phyloP scores from a whole-genome alignment of 2,329 filamentous ascomycete species.

The Fusarium algeriense region DNA sequence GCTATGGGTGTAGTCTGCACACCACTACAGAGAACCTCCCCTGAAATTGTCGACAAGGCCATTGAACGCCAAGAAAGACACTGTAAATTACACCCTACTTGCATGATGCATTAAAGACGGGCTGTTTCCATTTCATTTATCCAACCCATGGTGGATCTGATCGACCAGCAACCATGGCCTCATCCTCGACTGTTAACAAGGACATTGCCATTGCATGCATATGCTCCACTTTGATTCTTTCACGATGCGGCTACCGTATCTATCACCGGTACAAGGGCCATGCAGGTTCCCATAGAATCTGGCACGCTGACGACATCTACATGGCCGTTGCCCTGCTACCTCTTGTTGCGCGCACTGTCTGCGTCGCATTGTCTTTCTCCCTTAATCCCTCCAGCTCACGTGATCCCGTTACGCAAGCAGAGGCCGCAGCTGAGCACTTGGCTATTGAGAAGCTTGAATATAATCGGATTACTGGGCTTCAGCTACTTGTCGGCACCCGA shows the following conservation, averaged over 20 bases:
- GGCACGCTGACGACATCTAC: conserved; percentile 47
- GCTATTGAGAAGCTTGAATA: conserved; percentile 24
- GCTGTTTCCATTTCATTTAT: not conserved
- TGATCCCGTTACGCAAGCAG: conserved; percentile 4
- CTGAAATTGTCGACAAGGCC: not conserved
- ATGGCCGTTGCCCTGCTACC: conserved; percentile 47
- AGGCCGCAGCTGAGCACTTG: conserved; percentile 22
- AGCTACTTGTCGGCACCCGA: conserved; percentile 41
- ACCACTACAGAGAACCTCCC: not conserved
- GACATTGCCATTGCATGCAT: conserved; percentile 43
- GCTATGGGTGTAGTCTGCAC: not conserved
- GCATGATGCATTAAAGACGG: not conserved
- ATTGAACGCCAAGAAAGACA: not conserved
- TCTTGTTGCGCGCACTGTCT: conserved; percentile 41
- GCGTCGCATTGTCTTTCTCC: conserved; percentile 40
- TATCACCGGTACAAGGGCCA: conserved; percentile 41
- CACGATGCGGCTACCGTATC: conserved; percentile 44
- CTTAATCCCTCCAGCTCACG: conserved; percentile 40
- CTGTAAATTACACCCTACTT: no score
- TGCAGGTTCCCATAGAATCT: conserved; percentile 44
- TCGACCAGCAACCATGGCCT: conserved; percentile 8
- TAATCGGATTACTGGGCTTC: conserved; percentile 32
- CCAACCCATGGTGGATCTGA: not conserved
- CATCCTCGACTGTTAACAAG: conserved; percentile 38
- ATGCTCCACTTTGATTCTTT: conserved; percentile 44